A percentile compares a stretch with the other conserved stretches of the same genome.
phyloP scores from a whole-genome alignment of 257 asterid species.

The Coffea eugenioides region DNA sequence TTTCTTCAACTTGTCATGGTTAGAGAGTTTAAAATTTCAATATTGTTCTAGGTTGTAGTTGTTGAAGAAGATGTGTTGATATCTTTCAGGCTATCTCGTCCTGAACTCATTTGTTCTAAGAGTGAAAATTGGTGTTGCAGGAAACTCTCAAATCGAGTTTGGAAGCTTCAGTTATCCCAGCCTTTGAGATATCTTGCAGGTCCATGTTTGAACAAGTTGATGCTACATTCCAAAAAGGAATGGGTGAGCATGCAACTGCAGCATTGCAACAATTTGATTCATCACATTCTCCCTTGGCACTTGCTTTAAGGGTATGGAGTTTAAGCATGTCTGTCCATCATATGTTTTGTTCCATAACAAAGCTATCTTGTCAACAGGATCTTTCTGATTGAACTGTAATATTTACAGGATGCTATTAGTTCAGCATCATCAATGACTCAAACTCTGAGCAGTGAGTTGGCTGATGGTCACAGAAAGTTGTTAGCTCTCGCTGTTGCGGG shows the following conservation, averaged over 20 bases:
- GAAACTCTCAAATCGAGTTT: constrained; percentile 74
- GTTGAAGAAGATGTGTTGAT: neutral
- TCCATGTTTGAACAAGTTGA: constrained; percentile 96
- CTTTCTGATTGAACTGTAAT: neutral
- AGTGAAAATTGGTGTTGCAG: constrained; percentile 44
- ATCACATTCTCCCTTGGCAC: constrained; percentile 75
- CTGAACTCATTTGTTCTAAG: neutral
- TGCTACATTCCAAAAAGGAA: constrained; percentile 83
- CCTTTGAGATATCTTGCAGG: constrained; percentile 90
- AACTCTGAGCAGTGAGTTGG: constrained; percentile 73
- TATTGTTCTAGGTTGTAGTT: neutral
- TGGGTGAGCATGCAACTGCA: constrained; percentile 69
- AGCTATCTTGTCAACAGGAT: neutral
- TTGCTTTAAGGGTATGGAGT: constrained; percentile 65
- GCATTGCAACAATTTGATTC: constrained; percentile 85
- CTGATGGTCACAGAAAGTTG: constrained; percentile 85
- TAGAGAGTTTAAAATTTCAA: neutral
- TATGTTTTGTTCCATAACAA: neutral
- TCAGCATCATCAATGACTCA: constrained; percentile 86
- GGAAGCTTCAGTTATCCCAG: constrained; percentile 86
- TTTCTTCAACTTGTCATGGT: neutral
- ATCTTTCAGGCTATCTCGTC: neutral
- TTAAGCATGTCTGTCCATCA: neutral
- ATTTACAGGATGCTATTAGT: constrained; percentile 72
- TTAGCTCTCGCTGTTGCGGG: constrained; percentile 77